These are phyloP conservation scores for Chaetomium strumarium DNA, from an alignment of 2,329 filamentous ascomycete species.

Conservation along the genomic window DNA sequence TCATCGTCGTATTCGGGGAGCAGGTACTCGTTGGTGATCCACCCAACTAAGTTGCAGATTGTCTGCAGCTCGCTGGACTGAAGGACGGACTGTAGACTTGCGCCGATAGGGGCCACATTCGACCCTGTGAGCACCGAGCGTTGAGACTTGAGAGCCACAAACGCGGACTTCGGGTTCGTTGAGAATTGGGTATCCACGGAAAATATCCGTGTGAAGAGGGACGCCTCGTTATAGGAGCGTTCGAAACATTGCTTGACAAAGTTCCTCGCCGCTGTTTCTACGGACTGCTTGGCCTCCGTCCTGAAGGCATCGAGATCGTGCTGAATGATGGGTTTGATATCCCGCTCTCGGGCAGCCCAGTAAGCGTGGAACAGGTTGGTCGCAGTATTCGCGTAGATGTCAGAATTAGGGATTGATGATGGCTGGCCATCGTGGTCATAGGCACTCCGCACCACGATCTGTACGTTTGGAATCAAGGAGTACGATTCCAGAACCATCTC, in stretches of 20 bases:
- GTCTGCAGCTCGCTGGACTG: slow-evolving; percentile 43
- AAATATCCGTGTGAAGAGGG: slow-evolving; percentile 51
- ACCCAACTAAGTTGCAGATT: slow-evolving; percentile 51
- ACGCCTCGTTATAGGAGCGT: slow-evolving; percentile 49
- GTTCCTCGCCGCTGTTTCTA: slow-evolving; percentile 52
- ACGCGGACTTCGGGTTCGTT: slow-evolving; percentile 44
- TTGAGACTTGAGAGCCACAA: slow-evolving; percentile 43
- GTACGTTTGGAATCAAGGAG: slow-evolving; percentile 50
- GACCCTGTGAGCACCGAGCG: slow-evolving; percentile 48
- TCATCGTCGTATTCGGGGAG: slow-evolving; percentile 52
- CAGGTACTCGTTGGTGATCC: slow-evolving; percentile 54
- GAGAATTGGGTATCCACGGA: slow-evolving; percentile 50
- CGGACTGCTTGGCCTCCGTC: slow-evolving; percentile 43
- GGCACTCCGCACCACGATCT: slow-evolving; percentile 44
- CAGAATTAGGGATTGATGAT: slow-evolving; percentile 38
- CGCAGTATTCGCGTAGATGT: slow-evolving; percentile 49
- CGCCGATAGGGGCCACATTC: slow-evolving; percentile 48
- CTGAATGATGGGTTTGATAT: slow-evolving; percentile 47
- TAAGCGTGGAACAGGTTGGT: slow-evolving; percentile 51
- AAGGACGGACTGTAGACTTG: slow-evolving; percentile 43
- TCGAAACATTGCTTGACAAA: slow-evolving; percentile 57
- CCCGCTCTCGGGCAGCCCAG: slow-evolving; percentile 46
- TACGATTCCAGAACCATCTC: slow-evolving; percentile 54
- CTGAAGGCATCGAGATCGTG: slow-evolving; percentile 50
- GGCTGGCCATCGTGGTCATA: slow-evolving; percentile 48